A percentile compares a stretch with the other conserved stretches of the same genome.
These are phyloP conservation scores for Xanthoparmelia taractica DNA, from an alignment of 495 filamentous ascomycete species.

Conservation along the genomic window DNA sequence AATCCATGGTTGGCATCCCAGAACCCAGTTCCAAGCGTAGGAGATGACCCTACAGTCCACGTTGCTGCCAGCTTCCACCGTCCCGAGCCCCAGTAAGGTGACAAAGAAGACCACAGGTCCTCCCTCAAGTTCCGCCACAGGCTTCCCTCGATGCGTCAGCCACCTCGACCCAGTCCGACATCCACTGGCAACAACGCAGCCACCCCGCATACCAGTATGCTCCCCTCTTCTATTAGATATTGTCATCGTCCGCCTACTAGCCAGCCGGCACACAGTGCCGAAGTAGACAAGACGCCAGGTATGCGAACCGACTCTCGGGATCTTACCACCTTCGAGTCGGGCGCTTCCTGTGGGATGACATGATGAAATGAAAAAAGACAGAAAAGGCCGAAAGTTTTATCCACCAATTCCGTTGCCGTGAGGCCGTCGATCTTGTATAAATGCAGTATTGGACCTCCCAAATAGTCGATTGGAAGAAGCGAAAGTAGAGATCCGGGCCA, in stretches of 20 bases:
- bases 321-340: constrained; percentile 24
- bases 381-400: constrained; percentile 38
- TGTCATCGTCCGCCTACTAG: constrained; percentile 34
- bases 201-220: constrained; percentile 41
- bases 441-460: constrained; percentile 38
- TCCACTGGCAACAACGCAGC: constrained; percentile 13
- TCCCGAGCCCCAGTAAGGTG: constrained; percentile 21
- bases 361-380: constrained; percentile 33
- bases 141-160: constrained; percentile 29
- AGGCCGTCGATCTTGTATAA: constrained; percentile 52
- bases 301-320: constrained; percentile 19
- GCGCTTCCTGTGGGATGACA: constrained; percentile 33
- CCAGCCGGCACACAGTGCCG: constrained; percentile 44
- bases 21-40: constrained; percentile 44
- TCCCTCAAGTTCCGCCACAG: constrained; percentile 37
- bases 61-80: constrained; percentile 21
- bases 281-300: constrained; percentile 31
- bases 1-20: constrained; percentile 34
- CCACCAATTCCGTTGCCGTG: constrained; percentile 53
- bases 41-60: constrained; percentile 43
- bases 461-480: constrained; percentile 35
- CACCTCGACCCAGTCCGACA: constrained; percentile 17
- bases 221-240: constrained; percentile 23
- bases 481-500: constrained; percentile 39
- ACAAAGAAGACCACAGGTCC: constrained; percentile 34